phyloP scores from a whole-genome alignment of 352 stramenopile species.

The Plasmopara muralis region DNA sequence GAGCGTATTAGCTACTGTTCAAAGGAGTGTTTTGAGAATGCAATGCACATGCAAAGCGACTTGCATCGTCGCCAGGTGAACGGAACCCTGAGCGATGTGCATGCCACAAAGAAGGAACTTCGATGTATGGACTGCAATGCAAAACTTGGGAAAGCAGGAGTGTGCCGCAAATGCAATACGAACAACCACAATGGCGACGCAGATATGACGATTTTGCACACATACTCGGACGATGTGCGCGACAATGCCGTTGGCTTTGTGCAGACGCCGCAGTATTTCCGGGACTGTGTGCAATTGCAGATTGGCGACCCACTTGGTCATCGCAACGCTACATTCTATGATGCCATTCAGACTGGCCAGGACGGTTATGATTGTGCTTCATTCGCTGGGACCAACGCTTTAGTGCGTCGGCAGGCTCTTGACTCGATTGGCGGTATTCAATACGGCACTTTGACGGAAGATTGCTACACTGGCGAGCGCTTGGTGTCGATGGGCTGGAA shows the following conservation, averaged over 20 bases:
- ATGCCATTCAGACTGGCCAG: conserved; percentile 78
- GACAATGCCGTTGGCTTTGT: conserved; percentile 79
- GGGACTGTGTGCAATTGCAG: conserved; percentile 76
- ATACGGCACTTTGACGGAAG: conserved; percentile 79
- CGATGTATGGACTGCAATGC: conserved; percentile 65
- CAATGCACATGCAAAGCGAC: conserved; percentile 67
- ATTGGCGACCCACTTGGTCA: conserved; percentile 77
- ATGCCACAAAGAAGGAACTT: conserved; percentile 64
- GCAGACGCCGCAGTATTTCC: conserved; percentile 81
- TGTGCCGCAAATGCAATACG: conserved; percentile 76
- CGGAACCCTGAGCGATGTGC: conserved; percentile 66
- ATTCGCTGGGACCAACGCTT: conserved; percentile 74
- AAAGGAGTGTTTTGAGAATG: conserved; percentile 83
- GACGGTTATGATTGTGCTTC: conserved; percentile 79
- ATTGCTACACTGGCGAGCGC: conserved; percentile 73
- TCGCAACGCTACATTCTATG: conserved; percentile 79
- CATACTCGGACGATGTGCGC: conserved; percentile 75
- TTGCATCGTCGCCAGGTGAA: conserved; percentile 81
- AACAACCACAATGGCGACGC: conserved; percentile 39
- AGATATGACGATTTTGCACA: conserved; percentile 57
- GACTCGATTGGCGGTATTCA: conserved; percentile 83
- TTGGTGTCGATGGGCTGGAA: conserved; percentile 82
- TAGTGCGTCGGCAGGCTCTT: conserved; percentile 76
- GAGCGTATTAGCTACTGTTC: conserved; percentile 84
- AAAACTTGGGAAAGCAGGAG: conserved; percentile 64